phyloP scores from a whole-genome alignment of 176 grass and related monocot species.

The Oryza glaberrima region DNA sequence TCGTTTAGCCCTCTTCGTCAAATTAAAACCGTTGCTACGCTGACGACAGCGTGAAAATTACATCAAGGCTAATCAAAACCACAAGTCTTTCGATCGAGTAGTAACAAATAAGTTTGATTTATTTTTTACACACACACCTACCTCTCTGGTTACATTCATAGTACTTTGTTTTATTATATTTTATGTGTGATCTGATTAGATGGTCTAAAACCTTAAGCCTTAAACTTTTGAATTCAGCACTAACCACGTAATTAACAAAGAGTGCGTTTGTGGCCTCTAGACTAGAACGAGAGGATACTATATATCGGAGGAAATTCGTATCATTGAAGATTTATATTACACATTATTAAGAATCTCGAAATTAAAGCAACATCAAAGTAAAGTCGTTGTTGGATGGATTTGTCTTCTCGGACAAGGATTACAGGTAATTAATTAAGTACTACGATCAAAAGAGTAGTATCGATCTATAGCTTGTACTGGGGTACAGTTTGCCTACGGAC shows the following conservation, averaged over 20 bases:
- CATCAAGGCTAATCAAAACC: not conserved
- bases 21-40: not conserved
- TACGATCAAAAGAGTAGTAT: not conserved
- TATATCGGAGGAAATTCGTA: not conserved
- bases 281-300: too few relatives aligned
- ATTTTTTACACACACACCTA: too few relatives aligned
- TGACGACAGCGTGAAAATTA: not conserved
- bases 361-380: not conserved
- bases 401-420: constrained; percentile 2
- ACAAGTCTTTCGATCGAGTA: not conserved
- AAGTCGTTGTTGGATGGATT: not conserved
- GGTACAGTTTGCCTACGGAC: not conserved
- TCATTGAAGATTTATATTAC: not conserved
- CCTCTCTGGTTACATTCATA: not conserved
- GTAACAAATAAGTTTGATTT: not conserved
- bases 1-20: not conserved
- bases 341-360: constrained; percentile 2
- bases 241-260: not conserved
- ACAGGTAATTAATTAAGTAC: not conserved
- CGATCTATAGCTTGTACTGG: not conserved
- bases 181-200: too few relatives aligned
- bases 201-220: not conserved
- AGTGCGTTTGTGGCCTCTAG: not conserved
- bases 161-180: not conserved
- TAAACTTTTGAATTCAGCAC: not conserved